Conservation (phyloP, 495 filamentous ascomycete species). For the Penicillium manginii region DNA sequence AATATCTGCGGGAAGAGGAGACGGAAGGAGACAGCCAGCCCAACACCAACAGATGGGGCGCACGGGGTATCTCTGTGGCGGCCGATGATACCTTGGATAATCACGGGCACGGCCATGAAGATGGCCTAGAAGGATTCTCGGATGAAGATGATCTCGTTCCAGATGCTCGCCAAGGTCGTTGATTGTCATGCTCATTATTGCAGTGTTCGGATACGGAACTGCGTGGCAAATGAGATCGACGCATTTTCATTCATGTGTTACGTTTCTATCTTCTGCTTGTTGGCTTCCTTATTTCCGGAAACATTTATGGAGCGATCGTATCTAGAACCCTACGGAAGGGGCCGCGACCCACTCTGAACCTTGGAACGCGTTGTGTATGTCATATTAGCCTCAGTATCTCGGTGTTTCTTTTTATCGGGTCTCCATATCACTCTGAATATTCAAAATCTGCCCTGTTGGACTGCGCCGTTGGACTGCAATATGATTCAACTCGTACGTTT, state of each 20-base stretch:
- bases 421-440: neutral
- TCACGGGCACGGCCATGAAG: conserved; percentile 38
- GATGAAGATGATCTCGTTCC: conserved; percentile 9
- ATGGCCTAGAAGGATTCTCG: conserved; percentile 13
- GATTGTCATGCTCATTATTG: neutral
- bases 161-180: neutral
- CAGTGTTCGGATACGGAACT: neutral
- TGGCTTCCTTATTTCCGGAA: neutral
- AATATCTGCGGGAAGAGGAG: conserved; percentile 45
- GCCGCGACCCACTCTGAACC: conserved; percentile 3
- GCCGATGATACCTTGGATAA: conserved; percentile 75
- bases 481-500: neutral
- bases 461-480: neutral
- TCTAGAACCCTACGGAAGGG: neutral
- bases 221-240: neutral
- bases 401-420: neutral
- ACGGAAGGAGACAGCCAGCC: conserved; percentile 26
- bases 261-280: neutral
- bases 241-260: neutral
- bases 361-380: neutral
- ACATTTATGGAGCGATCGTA: neutral
- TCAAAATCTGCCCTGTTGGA: neutral
- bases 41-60: conserved; percentile 67
- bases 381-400: neutral
- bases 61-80: conserved; percentile 75